Evolutionary conservation across 1,284 basidiomycete species (phyloP).

Genomic region (Golubevia pallescens): DNA sequence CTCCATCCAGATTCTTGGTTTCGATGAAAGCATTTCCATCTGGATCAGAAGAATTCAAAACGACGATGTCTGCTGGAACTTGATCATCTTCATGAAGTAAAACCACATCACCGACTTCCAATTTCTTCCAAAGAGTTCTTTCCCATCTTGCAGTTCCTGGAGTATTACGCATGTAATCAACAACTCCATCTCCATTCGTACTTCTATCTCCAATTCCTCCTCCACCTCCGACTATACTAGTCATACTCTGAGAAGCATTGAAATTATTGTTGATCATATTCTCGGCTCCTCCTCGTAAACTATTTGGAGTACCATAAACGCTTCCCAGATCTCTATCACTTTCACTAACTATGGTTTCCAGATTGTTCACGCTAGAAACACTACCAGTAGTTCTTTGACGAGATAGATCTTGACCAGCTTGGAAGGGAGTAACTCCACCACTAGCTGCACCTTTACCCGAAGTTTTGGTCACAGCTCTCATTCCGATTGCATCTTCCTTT

Average conservation of each 20-base stretch:
- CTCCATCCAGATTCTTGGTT: slow-evolving; percentile 91
- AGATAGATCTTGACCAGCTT: too few species aligned
- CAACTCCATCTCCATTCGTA: slow-evolving; percentile 23
- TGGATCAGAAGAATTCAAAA: slow-evolving; percentile 73
- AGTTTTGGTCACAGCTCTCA: too few species aligned
- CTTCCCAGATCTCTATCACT: slow-evolving; percentile 30
- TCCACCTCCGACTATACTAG: too few species aligned
- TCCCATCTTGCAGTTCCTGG: slow-evolving; percentile 85
- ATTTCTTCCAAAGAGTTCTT: slow-evolving; percentile 95
- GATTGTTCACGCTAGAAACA: slow-evolving; percentile 24
- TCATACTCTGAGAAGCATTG: too few species aligned
- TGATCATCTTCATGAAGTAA: slow-evolving; percentile 90
- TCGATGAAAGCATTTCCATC: slow-evolving; percentile 66
- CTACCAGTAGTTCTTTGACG: too few species aligned
- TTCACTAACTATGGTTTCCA: slow-evolving; percentile 46
- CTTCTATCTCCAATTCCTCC: too few species aligned
- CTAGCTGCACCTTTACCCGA: too few species aligned
- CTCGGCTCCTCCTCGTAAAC: too few species aligned
- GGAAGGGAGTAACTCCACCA: too few species aligned
- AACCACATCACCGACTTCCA: slow-evolving; percentile 95
- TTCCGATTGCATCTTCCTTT: slow-evolving; percentile 71
- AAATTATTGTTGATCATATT: too few species aligned
- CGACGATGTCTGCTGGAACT: slow-evolving; percentile 90
- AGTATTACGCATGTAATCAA: slow-evolving; percentile 77
- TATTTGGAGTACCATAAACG: neutral